These are phyloP conservation scores for Tylopilus plumbeoviolaceoides DNA, from an alignment of 768 basidiomycete genomes.

Conservation along the genomic window DNA sequence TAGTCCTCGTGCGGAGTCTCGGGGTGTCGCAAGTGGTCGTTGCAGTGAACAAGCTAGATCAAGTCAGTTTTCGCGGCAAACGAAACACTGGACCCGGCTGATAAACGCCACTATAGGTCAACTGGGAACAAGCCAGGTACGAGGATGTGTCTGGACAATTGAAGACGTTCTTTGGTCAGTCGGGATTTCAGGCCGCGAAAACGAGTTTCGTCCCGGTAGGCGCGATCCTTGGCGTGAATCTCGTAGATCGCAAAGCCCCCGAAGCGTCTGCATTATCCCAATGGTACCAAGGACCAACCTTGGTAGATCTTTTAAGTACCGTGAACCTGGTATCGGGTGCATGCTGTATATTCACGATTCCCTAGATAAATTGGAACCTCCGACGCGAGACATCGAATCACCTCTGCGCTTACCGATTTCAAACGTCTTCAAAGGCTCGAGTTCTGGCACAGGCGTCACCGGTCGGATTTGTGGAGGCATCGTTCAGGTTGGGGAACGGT, in stretches of 20 bases:
- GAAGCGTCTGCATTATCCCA: slow-evolving; percentile 44
- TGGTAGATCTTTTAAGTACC: slow-evolving; percentile 79
- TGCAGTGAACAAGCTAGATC: slow-evolving; percentile 93
- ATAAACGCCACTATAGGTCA: slow-evolving; percentile 51
- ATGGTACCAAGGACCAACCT: slow-evolving; percentile 87
- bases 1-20: slow-evolving; percentile 85
- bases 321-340: neutral
- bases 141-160: slow-evolving; percentile 76
- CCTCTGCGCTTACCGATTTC: slow-evolving; percentile 87
- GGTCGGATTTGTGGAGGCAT: slow-evolving; percentile 86
- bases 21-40: slow-evolving; percentile 90
- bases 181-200: slow-evolving; percentile 80
- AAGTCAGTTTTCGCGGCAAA: slow-evolving; percentile 43
- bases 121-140: slow-evolving; percentile 80
- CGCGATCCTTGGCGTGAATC: slow-evolving; percentile 87
- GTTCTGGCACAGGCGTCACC: slow-evolving; percentile 70
- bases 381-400: slow-evolving; percentile 66
- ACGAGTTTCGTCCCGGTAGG: slow-evolving; percentile 84
- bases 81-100: neutral
- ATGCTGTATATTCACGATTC: neutral
- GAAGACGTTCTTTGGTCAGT: slow-evolving; percentile 78
- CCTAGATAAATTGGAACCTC: slow-evolving; percentile 78
- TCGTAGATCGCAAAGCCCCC: slow-evolving; percentile 48
- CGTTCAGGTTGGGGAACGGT: slow-evolving; percentile 85
- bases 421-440: slow-evolving; percentile 91